A percentile compares a stretch with the other conserved stretches of the same genome.
phyloP scores from a whole-genome alignment of 345 rosid species.

The Salix purpurea region DNA sequence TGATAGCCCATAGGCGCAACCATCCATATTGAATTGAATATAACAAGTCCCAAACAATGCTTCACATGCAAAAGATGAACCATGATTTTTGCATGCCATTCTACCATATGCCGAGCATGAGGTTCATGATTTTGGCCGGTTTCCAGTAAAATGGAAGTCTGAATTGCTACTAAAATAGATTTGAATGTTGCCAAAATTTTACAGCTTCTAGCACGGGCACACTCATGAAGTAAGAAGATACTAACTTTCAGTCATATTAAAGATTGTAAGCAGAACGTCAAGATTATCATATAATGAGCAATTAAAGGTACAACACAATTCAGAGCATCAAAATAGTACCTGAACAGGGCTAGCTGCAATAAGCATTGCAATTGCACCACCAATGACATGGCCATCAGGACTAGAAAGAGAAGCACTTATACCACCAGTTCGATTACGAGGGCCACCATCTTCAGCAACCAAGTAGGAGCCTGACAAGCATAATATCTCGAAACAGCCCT shows the following conservation, averaged over 20 bases:
- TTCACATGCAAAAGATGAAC: not conserved
- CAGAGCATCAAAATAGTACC: constrained; percentile 37
- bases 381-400: constrained; percentile 86
- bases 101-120: not conserved
- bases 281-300: not conserved
- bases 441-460: constrained; percentile 82
- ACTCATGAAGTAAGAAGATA: not conserved
- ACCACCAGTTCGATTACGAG: constrained; percentile 79
- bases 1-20: not conserved
- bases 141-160: not conserved
- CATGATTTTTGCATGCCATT: not conserved
- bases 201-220: not conserved
- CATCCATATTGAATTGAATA: not conserved
- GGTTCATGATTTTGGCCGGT: not conserved
- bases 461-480: constrained; percentile 92
- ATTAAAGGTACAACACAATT: not conserved
- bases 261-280: not conserved
- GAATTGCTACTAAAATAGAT: not conserved
- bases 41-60: not conserved
- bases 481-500: constrained; percentile 94
- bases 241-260: not conserved
- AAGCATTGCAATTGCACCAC: constrained; percentile 81
- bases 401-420: constrained; percentile 87
- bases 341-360: constrained; percentile 78
- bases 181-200: not conserved